Conservation (phyloP, 148 eudicot genomes). For the Salicornia ramosissima region DNA sequence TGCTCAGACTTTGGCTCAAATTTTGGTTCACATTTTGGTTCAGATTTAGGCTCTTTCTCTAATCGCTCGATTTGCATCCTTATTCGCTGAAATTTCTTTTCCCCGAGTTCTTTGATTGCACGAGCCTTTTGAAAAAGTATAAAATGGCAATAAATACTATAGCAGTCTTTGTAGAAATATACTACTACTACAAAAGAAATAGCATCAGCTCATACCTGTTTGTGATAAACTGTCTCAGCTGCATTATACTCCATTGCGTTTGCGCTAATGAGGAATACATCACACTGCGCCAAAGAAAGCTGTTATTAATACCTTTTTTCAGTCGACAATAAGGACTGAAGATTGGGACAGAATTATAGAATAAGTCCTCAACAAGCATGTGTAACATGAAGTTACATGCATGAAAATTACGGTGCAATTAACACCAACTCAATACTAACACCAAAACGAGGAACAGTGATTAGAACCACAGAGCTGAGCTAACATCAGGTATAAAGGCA, state of each 20-base stretch:
- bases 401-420: no score
- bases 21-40: conserved; percentile 36
- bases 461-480: not conserved
- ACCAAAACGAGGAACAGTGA: not conserved
- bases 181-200: no score
- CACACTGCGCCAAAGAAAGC: conserved; percentile 53
- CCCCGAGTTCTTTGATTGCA: conserved; percentile 78
- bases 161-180: not conserved
- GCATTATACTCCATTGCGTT: conserved; percentile 97
- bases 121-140: conserved; percentile 53
- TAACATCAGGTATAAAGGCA: not conserved
- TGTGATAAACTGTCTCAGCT: conserved; percentile 75
- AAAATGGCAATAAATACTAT: conserved; percentile 6
- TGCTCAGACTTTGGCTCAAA: conserved; percentile 52
- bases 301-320: conserved; percentile 10
- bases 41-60: conserved; percentile 46
- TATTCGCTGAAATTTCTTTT: conserved; percentile 59
- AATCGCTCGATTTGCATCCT: conserved; percentile 39
- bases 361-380: no score
- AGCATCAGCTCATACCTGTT: conserved; percentile 48
- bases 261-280: conserved; percentile 73
- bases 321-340: not conserved
- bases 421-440: no score
- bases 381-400: no score
- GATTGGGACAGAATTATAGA: not conserved